Evolutionary conservation across 1,284 basidiomycete genomes (phyloP).

Genomic region (Xanthoconium separans): DNA sequence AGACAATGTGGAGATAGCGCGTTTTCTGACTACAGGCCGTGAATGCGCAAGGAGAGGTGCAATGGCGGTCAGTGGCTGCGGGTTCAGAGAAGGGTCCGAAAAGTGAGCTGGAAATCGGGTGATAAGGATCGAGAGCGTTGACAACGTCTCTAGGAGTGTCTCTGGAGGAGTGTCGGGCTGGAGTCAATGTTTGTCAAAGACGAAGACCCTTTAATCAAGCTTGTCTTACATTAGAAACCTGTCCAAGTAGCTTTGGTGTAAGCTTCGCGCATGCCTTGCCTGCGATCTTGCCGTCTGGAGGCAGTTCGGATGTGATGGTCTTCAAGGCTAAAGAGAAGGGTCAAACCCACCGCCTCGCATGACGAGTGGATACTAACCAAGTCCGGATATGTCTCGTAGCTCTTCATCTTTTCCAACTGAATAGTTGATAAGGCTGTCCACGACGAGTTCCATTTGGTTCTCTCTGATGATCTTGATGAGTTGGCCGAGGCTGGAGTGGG

Average conservation of each 20-base stretch:
- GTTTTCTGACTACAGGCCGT: constrained; percentile 86
- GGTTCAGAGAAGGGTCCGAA: constrained; percentile 49
- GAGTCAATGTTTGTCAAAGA: constrained; percentile 17
- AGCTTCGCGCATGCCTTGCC: constrained; percentile 81
- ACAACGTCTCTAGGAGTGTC: constrained; percentile 84
- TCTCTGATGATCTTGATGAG: constrained; percentile 86
- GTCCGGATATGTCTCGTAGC: constrained; percentile 88
- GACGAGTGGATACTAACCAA: constrained; percentile 57
- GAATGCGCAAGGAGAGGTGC: constrained; percentile 74
- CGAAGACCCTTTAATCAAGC: neutral
- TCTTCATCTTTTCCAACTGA: constrained; percentile 86
- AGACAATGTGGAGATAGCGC: constrained; percentile 82
- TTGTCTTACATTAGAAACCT: constrained; percentile 68
- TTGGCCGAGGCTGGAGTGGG: constrained; percentile 65
- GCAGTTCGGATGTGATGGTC: constrained; percentile 90
- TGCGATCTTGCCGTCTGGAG: constrained; percentile 76
- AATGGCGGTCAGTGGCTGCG: constrained; percentile 69
- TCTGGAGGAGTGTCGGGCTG: constrained; percentile 77
- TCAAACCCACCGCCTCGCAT: constrained; percentile 1
- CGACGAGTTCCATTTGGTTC: constrained; percentile 78
- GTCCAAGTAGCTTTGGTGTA: constrained; percentile 78
- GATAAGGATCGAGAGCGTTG: constrained; percentile 90
- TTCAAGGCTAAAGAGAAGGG: constrained; percentile 68
- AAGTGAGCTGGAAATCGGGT: constrained; percentile 79
- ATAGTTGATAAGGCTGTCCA: constrained; percentile 85